Evolutionary conservation across 768 basidiomycete species (phyloP), one percentile per base, ranked within the genome.

Genomic region (Amanita jacksonii): DNA sequence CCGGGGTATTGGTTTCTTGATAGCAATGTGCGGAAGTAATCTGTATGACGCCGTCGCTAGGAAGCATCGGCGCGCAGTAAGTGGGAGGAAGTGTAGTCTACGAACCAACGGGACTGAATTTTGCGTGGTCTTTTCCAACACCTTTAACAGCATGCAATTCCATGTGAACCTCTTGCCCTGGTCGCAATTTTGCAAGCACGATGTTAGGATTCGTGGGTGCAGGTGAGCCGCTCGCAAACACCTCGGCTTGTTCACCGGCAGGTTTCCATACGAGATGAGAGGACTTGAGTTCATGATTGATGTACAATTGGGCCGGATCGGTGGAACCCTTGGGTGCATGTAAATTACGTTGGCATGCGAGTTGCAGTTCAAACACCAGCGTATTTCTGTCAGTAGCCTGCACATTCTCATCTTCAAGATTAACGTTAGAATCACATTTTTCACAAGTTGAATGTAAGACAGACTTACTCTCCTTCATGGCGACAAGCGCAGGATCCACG

Each of bases 21-120:
- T 79, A 55, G 76, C 74, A 59, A 99, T 85, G 51, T 85, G 71
- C 0, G 96, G 96, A 23, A 96, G 75, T 5, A 96, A 72, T 39
- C 96, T 85, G 58, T 98, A 99, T 0, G 92, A 88, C 2, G 96
- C 94, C 5, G 93, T 97, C 3, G 94, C 94, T 92, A 49, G 7
- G 8, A 33, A 16, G 31, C 13, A 13, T 38, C 12, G n/a, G 10
- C 28, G 13, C 9, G 23, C 15, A 20, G 3, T 20, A n/a, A 28
- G 45, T 9, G 13, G 1, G 15, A 41, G 35, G 16, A 5, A 45
- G 4, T 10, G 5, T 35, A 35, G 8, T 32, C 3, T 4, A 64
- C 76, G 45, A 53, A 87, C 92, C 90, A 41, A 98, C 96, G 23
- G 96, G 92, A 46, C 79, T 88, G 60, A 88, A 99, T 59, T 99